phyloP scores from a whole-genome alignment of 441 rosid genomes.

The Arabidopsis hybrid region DNA sequence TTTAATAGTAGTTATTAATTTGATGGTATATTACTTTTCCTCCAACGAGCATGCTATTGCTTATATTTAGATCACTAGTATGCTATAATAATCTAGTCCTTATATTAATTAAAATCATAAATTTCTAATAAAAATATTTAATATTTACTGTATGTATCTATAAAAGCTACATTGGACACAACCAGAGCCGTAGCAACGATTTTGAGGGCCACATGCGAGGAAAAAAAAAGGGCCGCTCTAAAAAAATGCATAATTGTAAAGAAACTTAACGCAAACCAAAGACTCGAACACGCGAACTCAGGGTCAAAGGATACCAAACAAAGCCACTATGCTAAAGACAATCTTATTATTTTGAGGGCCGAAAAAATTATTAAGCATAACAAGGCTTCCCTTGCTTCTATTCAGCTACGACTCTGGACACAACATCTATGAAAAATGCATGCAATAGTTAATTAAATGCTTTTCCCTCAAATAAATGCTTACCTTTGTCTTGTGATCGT shows the following conservation, averaged over 20 bases:
- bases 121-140: neutral
- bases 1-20: neutral
- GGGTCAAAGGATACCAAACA: too few relatives aligned
- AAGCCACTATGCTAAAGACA: too few relatives aligned
- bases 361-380: too few relatives aligned
- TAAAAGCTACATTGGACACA: neutral
- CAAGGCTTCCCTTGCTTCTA: too few relatives aligned
- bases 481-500: constrained; percentile 32
- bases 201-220: too few relatives aligned
- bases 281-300: too few relatives aligned
- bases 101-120: neutral
- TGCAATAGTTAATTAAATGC: neutral
- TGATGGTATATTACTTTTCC: neutral
- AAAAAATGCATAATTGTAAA: too few relatives aligned
- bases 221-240: too few relatives aligned
- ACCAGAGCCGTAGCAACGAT: too few relatives aligned
- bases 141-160: neutral
- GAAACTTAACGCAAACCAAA: too few relatives aligned
- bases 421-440: constrained; percentile 1
- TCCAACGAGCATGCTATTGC: neutral
- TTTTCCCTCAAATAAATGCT: constrained; percentile 1
- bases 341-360: too few relatives aligned
- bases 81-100: neutral
- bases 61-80: neutral
- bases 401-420: too few relatives aligned